A percentile compares a stretch with the other conserved stretches of the same genome.
Conservation (phyloP, 352 stramenopile species). For the Pythium phragmiticola region DNA sequence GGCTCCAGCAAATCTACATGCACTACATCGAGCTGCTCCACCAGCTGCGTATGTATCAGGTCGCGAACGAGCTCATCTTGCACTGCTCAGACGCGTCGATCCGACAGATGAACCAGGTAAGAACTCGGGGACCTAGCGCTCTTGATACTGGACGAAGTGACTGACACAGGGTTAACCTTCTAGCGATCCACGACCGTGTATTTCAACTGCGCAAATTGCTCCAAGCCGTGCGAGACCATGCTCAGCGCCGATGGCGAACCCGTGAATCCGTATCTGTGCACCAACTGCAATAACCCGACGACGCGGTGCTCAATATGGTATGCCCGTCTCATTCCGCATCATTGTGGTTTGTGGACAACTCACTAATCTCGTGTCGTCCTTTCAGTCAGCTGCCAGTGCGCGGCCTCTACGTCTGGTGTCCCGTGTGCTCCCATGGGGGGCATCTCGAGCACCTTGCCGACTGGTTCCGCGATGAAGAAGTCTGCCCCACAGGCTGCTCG, state of each 20-base stretch:
- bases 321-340: not conserved
- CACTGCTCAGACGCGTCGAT: slow-evolving; percentile 85
- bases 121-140: not conserved
- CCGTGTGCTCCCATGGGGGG: slow-evolving; percentile 88
- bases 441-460: slow-evolving; percentile 74
- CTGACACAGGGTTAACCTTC: slow-evolving; percentile 6
- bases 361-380: not conserved
- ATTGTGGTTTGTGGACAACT: not conserved
- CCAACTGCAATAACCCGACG: slow-evolving; percentile 69
- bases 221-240: slow-evolving; percentile 60
- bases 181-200: slow-evolving; percentile 89
- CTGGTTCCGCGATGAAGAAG: slow-evolving; percentile 51
- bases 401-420: slow-evolving; percentile 90
- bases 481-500: slow-evolving; percentile 53
- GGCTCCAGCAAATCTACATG: slow-evolving; percentile 90
- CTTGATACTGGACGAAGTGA: slow-evolving; percentile 13
- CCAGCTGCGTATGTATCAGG: slow-evolving; percentile 85
- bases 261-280: slow-evolving; percentile 46
- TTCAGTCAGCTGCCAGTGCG: slow-evolving; percentile 80
- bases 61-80: slow-evolving; percentile 83
- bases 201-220: slow-evolving; percentile 79
- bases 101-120: slow-evolving; percentile 90
- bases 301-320: slow-evolving; percentile 88
- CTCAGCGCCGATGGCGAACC: slow-evolving; percentile 29
- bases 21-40: slow-evolving; percentile 89